Conservation (phyloP, 2,329 filamentous ascomycete species). For the Hypoxylon sp. region DNA sequence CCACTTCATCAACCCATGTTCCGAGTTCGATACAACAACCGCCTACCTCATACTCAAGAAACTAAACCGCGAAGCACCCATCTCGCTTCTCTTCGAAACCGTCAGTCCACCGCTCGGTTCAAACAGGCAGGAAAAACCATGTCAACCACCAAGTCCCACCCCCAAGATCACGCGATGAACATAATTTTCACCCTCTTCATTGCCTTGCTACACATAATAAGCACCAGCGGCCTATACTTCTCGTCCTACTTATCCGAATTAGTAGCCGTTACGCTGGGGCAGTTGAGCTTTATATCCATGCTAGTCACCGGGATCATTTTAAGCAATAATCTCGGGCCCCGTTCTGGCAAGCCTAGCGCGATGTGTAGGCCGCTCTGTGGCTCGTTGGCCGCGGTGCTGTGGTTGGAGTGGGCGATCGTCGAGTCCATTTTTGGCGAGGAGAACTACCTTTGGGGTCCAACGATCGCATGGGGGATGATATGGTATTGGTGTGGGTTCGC, state of each 20-base stretch:
- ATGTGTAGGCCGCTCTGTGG: background rate
- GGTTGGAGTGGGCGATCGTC: background rate
- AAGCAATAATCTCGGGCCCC: background rate
- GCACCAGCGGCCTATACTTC: background rate
- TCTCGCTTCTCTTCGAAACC: no score
- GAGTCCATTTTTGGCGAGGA: background rate
- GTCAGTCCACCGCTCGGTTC: background rate
- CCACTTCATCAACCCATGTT: background rate
- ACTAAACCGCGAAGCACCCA: background rate
- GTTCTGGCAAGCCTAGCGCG: background rate
- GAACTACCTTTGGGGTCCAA: background rate
- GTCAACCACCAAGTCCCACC: background rate
- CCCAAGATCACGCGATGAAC: background rate
- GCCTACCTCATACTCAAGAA: background rate
- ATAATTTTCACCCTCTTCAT: background rate
- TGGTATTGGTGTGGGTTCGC: slow-evolving; percentile 5
- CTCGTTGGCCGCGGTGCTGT: background rate
- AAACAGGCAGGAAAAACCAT: background rate
- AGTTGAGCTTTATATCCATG: background rate
- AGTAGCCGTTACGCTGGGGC: background rate
- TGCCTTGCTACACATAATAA: background rate
- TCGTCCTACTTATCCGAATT: background rate
- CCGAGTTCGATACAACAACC: background rate
- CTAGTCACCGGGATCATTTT: background rate
- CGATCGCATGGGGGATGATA: background rate